Conservation (phyloP, 2,329 filamentous ascomycete genomes). For the Pseudogymnoascus sp. region DNA sequence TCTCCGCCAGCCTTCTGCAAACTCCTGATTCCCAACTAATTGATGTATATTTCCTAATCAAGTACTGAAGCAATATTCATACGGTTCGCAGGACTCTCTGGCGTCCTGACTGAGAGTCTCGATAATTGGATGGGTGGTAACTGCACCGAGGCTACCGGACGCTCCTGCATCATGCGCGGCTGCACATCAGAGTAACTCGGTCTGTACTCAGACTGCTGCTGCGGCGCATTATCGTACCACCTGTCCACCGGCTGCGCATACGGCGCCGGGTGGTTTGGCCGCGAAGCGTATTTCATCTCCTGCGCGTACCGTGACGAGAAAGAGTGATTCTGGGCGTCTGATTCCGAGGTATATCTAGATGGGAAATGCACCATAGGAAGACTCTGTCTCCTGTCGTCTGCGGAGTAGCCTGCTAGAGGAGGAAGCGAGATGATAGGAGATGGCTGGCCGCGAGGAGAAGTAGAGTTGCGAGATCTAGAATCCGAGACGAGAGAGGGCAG, state of each 20-base stretch:
- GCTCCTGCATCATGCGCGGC: not conserved
- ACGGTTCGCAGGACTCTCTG: not conserved
- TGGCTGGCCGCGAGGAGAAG: slow-evolving; percentile 41
- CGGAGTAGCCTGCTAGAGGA: slow-evolving; percentile 22
- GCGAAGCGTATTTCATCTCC: not conserved
- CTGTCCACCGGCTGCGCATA: not conserved
- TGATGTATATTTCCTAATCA: not conserved
- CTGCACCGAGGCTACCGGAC: not conserved
- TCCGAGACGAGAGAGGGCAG: slow-evolving; percentile 69
- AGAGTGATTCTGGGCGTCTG: slow-evolving; percentile 21
- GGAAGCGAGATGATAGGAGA: slow-evolving; percentile 30
- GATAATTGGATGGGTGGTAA: not conserved
- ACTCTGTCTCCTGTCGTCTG: slow-evolving; percentile 26
- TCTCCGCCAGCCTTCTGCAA: not conserved
- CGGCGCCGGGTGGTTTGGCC: not conserved
- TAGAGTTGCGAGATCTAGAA: slow-evolving; percentile 54
- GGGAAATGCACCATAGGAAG: slow-evolving; percentile 27
- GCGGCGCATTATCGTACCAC: not conserved
- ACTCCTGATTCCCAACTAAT: not conserved
- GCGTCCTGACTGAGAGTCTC: not conserved
- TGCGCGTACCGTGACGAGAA: slow-evolving; percentile 19
- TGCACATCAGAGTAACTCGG: not conserved
- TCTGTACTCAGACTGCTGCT: not conserved
- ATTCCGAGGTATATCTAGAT: slow-evolving; percentile 22
- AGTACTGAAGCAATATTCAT: slow-evolving; percentile 2